Evolutionary conservation across 164 flowering plant genomes (phyloP).

Genomic region (Kingdonia uniflora): DNA sequence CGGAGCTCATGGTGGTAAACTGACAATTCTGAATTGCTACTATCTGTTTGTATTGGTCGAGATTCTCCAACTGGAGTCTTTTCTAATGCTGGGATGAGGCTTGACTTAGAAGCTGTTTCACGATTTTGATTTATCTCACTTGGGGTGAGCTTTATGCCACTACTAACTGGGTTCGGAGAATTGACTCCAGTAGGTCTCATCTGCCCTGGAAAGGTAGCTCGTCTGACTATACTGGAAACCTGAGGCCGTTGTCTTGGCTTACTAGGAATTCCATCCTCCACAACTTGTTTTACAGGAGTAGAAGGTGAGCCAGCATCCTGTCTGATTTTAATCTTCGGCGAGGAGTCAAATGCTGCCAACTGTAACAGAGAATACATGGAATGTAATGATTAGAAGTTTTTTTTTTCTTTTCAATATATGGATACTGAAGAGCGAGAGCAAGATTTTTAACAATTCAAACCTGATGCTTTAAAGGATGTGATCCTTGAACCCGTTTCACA

Average conservation of each 20-base stretch:
- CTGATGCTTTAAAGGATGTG: slow-evolving; percentile 57
- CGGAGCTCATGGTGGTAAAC: too few relatives aligned
- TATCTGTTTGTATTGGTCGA: too few relatives aligned
- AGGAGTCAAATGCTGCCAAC: slow-evolving; percentile 50
- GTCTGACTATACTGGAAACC: slow-evolving; percentile 35
- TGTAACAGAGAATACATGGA: slow-evolving; percentile 21
- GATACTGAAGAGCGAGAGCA: neutral
- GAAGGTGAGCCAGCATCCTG: slow-evolving; percentile 51
- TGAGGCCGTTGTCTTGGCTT: slow-evolving; percentile 58
- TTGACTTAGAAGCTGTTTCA: too few relatives aligned
- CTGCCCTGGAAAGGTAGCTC: slow-evolving; percentile 51
- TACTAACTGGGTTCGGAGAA: slow-evolving; percentile 17
- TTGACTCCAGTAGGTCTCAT: slow-evolving; percentile 33
- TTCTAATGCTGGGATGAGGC: too few relatives aligned
- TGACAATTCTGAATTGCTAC: too few relatives aligned
- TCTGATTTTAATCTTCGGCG: slow-evolving; percentile 63
- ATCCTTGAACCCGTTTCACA: slow-evolving; percentile 35
- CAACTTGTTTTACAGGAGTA: slow-evolving; percentile 35
- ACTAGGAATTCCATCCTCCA: slow-evolving; percentile 47
- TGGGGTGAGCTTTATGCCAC: slow-evolving; percentile 18
- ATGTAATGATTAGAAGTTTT: neutral
- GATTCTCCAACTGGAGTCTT: too few relatives aligned
- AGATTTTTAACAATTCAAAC: slow-evolving; percentile 21
- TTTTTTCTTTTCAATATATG: neutral
- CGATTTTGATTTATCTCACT: slow-evolving; percentile 21